A percentile compares a stretch with the other conserved stretches of the same genome.
These are phyloP conservation scores for Neurospora intermedia DNA, from an alignment of 495 filamentous ascomycete genomes.

Conservation along the genomic window DNA sequence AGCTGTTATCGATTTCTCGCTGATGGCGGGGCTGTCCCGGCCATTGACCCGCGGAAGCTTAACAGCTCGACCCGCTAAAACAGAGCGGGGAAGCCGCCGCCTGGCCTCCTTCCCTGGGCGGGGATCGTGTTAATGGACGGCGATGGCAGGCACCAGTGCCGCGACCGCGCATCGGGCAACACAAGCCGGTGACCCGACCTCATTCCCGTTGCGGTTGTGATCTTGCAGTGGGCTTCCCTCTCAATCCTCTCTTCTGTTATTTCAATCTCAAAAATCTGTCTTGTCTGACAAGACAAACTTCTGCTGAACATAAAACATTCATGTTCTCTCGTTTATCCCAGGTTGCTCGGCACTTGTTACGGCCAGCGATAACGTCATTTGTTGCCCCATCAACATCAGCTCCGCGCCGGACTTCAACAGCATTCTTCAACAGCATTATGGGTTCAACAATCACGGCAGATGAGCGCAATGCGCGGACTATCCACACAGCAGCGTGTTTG, in stretches of 20 bases:
- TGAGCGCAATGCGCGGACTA: conserved; percentile 48
- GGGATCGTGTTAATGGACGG: not conserved
- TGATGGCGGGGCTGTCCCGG: not conserved
- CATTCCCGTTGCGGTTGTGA: not conserved
- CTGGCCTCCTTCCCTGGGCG: not conserved
- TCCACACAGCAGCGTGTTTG: conserved; percentile 84
- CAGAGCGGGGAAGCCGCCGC: not conserved
- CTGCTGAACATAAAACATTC: not conserved
- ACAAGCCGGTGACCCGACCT: not conserved
- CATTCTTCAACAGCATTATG: conserved; percentile 29
- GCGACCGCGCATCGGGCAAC: not conserved
- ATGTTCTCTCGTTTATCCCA: conserved; percentile 74
- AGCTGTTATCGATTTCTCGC: not conserved
- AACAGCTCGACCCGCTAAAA: not conserved
- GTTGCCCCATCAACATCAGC: conserved; percentile 6
- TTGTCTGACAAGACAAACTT: not conserved
- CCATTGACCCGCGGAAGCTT: not conserved
- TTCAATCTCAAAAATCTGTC: not conserved
- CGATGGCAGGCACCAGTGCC: not conserved
- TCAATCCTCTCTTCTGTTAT: not conserved
- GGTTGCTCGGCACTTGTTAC: conserved; percentile 60
- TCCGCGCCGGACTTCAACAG: conserved; percentile 3
- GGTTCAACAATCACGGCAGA: conserved; percentile 35
- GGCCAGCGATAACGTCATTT: conserved; percentile 23
- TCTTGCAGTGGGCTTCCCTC: not conserved